Evolutionary conservation across 768 basidiomycete genomes (phyloP), one percentile per base, ranked within the genome.

Genomic region (Melanogaster broomeanus): DNA sequence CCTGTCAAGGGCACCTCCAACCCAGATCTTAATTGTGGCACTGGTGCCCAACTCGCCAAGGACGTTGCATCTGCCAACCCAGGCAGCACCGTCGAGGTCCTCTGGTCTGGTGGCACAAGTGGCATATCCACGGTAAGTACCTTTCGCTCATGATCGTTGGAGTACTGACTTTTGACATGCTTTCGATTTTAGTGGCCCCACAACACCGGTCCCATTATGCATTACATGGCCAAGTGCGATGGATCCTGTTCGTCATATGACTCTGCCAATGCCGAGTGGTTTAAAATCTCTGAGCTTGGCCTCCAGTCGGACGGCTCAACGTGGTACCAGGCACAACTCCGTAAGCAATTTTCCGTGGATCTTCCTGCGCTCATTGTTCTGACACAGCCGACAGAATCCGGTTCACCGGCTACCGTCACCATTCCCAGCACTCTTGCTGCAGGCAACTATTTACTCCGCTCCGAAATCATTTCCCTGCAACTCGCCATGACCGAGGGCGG

Each of bases 381-480:
- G 15, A 49, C 43, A 13, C 33, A 9, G 10, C 1, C 24, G 33
- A 0, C 38, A 77, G 78, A 72, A 52, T 57, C 63, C 2, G 78
- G 81, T 1, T 61, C 58, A 3, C 62, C 73, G 2, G 75, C 70
- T 0, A 69, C 49, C 2, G 68, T 78, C 6, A 72, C 65, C 0
- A 64, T 85, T 22, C 84, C 83, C 1, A 46, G 53, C 11, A 77
- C 72, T 38, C 68, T 91, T 42, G 79, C 81, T 1, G 62, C 86
- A 0, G 90, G 88, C 6, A 78, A 85, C 58, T 92, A 91, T 64
- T 68, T 91, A 43, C 64, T 90, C 59, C 87, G 90, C 3, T 81
- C 88, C 66, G 89, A 90, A 34, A 76, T 91, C 66, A 84, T 92
- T 60, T 75, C 84, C 7, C 81, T 92, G n/a, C 89, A 92, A 57